Percentiles rank a stretch among this genome's conserved stretches.
Evolutionary conservation across 768 basidiomycete genomes (phyloP).

Genomic region (Lactarius sanguifluus): DNA sequence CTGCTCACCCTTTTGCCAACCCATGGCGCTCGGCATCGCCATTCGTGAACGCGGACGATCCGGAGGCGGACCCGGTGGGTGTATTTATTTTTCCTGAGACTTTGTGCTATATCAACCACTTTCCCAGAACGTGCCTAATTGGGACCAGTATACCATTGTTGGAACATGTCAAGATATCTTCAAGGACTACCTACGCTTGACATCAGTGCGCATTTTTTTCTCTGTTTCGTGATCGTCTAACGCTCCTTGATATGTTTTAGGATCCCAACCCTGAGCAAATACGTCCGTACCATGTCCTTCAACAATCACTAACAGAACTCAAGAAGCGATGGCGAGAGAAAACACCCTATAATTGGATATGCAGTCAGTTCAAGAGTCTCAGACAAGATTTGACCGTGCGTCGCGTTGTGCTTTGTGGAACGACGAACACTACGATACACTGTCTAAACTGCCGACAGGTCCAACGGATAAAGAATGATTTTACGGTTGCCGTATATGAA

Average conservation of each 20-base stretch:
- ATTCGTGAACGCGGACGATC: constrained; percentile 57
- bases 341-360: constrained; percentile 81
- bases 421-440: constrained; percentile 16
- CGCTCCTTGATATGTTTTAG: constrained; percentile 42
- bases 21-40: constrained; percentile 46
- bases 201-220: constrained; percentile 58
- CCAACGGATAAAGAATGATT: constrained; percentile 97
- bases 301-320: constrained; percentile 80
- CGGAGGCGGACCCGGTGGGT: constrained; percentile 71
- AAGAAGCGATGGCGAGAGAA: constrained; percentile 88
- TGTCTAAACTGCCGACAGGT: constrained; percentile 54
- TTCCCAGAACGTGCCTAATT: constrained; percentile 86
- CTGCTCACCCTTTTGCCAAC: constrained; percentile 51
- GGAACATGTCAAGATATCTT: constrained; percentile 87
- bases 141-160: constrained; percentile 95
- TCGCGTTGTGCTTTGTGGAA: constrained; percentile 30
- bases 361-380: constrained; percentile 96
- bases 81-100: constrained; percentile 20
- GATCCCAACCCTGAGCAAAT: constrained; percentile 95
- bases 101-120: constrained; percentile 13
- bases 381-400: constrained; percentile 96
- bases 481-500: constrained; percentile 96
- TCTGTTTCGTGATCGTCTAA: constrained; percentile 5
- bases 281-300: constrained; percentile 80
- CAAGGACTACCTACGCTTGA: constrained; percentile 94